Base-by-base conservation (phyloP, 2,329 filamentous ascomycete species). In the Microdochium nivale region DNA sequence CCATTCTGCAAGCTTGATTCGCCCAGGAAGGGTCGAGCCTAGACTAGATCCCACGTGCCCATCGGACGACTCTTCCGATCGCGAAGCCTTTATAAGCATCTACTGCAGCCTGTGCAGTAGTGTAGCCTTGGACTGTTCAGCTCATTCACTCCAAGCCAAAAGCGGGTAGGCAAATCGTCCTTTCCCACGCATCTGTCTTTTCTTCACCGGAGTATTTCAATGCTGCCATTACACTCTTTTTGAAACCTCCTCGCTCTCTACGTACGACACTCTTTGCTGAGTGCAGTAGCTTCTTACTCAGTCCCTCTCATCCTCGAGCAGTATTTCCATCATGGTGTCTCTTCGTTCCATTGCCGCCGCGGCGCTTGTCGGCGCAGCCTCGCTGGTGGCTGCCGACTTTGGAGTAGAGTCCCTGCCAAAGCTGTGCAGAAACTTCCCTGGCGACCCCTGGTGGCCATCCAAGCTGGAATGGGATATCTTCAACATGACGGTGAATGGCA, bases 401-500 rank as follows among this genome's bases (percentile, higher is more conserved):
- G 40, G 40, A 11, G n/a, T 16, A 14, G 16, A 8, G 13, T 13
- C 40, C 19, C 19, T 44, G 13, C 40, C 40, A 16, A 21, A 44
- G 35, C 19, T 44, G 3, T 52, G 47, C 47, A 37, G 48, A 14
- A 49, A 48, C 27, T 49, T 52, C 30, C 51, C 51, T 24, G 48
- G 47, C 16, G 48, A 52, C 14, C 14, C 47, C 23, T 52, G 51
- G 25, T 52, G 51, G 51, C 51, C 51, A 3, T 52, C 48, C 14
- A 23, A 37, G 14, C 24, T 37, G 9, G 7, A 44, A 7, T 52
- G 51, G 51, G 25, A 49, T 11, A n/a, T 23, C 33, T 43, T 52
- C 40, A 53, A 60, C 48, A 14, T 21, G 5, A 24, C 33, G 7
- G 49, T 61, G 14, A 58, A 55, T 24, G 58, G 57, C 23, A 54